These are phyloP conservation scores for Collybia sp. DNA, from an alignment of 768 basidiomycete species.

Conservation along the genomic window DNA sequence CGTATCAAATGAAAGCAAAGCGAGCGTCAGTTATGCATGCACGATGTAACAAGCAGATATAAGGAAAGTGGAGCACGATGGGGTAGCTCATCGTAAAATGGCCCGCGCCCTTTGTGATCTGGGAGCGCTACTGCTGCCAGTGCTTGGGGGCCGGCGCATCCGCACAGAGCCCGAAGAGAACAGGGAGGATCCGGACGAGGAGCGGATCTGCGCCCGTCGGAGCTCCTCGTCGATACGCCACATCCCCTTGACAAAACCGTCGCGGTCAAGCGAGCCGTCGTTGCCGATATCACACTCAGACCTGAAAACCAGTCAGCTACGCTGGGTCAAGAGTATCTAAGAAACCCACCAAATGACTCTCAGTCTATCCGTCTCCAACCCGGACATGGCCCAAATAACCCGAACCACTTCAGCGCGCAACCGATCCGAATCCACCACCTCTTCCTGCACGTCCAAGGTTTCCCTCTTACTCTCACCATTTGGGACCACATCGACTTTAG, in stretches of 20 bases:
- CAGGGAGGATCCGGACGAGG: no score
- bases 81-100: no score
- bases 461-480: conserved; percentile 15
- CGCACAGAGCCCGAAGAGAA: no score
- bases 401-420: conserved; percentile 55
- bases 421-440: conserved; percentile 36
- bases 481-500: conserved; percentile 4
- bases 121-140: no score
- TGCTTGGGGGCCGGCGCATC: no score
- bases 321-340: neutral
- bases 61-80: no score
- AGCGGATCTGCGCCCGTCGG: conserved; percentile 40
- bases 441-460: conserved; percentile 18
- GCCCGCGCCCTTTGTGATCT: no score
- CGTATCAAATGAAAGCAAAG: no score
- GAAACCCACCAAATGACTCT: conserved; percentile 60
- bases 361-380: conserved; percentile 47
- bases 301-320: conserved; percentile 34
- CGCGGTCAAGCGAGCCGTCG: conserved; percentile 56
- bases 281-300: conserved; percentile 58
- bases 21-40: no score
- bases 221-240: conserved; percentile 86
- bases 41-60: no score
- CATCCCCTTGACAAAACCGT: conserved; percentile 73
- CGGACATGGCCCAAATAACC: conserved; percentile 59